These are phyloP conservation scores for Quercus robur DNA, from an alignment of 306 rosid species.

Conservation along the genomic window DNA sequence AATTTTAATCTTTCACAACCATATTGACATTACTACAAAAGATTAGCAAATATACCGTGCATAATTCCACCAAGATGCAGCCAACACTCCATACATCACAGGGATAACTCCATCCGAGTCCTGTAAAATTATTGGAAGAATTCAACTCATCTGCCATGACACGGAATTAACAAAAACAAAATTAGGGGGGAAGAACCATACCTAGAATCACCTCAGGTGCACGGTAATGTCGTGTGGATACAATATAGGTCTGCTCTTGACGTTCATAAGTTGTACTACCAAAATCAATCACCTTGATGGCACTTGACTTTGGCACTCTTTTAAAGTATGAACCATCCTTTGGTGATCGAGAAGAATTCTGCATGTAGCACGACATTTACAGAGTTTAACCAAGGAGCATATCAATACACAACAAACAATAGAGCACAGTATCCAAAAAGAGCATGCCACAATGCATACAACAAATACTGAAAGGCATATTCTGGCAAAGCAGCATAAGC, in stretches of 20 bases:
- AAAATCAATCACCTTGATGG: conserved; percentile 95
- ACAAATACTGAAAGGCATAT: background rate
- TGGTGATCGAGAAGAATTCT: conserved; percentile 81
- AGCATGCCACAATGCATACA: background rate
- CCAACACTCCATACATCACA: conserved; percentile 98
- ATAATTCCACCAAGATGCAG: conserved; percentile 86
- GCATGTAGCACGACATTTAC: background rate
- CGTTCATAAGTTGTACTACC: conserved; percentile 94
- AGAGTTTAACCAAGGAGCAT: background rate
- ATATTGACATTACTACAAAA: background rate
- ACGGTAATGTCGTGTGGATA: conserved; percentile 92
- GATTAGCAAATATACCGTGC: conserved; percentile 53
- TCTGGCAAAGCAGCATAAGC: background rate
- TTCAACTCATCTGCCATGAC: background rate
- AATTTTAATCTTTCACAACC: background rate
- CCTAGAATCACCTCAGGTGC: conserved; percentile 99
- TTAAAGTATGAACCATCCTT: conserved; percentile 59
- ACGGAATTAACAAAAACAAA: background rate
- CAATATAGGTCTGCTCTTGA: conserved; percentile 82
- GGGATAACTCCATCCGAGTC: conserved; percentile 93
- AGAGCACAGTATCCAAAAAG: background rate
- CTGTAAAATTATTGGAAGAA: conserved; percentile 31
- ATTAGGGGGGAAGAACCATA: background rate
- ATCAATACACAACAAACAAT: background rate
- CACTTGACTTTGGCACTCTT: conserved; percentile 86